phyloP scores from a whole-genome alignment of 345 rosid genomes.

The Bruguiera parviflora region DNA sequence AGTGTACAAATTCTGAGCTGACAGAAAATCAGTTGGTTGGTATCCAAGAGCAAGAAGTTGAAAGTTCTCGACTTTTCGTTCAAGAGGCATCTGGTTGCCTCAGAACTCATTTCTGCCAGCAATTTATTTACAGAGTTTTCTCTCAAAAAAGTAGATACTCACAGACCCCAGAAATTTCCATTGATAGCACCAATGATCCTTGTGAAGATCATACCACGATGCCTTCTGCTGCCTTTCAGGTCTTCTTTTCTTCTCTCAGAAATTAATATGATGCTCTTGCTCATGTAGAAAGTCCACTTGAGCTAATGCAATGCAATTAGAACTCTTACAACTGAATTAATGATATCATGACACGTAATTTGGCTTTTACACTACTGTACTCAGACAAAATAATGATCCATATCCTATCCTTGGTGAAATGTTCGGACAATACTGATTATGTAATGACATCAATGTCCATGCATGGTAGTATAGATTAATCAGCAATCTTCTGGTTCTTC shows the following conservation, averaged over 20 bases:
- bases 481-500: too few species aligned
- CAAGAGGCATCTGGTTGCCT: conserved; percentile 34
- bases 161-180: conserved; percentile 8
- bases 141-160: conserved; percentile 21
- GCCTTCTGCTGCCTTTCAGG: conserved; percentile 53
- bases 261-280: neutral
- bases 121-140: conserved; percentile 30
- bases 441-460: too few species aligned
- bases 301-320: too few species aligned
- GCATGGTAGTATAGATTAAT: too few species aligned
- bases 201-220: conserved; percentile 8
- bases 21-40: conserved; percentile 12
- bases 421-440: too few species aligned
- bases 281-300: too few species aligned
- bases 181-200: conserved; percentile 16
- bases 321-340: too few species aligned
- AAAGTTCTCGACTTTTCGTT: conserved; percentile 21
- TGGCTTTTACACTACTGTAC: too few species aligned
- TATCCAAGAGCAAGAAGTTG: conserved; percentile 34
- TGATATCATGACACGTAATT: too few species aligned
- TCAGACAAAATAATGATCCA: too few species aligned
- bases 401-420: too few species aligned
- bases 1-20: conserved; percentile 10
- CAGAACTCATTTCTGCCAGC: conserved; percentile 41
- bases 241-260: conserved; percentile 18